phyloP scores from a whole-genome alignment of 129 eudicot species.

The Silybum marianum region DNA sequence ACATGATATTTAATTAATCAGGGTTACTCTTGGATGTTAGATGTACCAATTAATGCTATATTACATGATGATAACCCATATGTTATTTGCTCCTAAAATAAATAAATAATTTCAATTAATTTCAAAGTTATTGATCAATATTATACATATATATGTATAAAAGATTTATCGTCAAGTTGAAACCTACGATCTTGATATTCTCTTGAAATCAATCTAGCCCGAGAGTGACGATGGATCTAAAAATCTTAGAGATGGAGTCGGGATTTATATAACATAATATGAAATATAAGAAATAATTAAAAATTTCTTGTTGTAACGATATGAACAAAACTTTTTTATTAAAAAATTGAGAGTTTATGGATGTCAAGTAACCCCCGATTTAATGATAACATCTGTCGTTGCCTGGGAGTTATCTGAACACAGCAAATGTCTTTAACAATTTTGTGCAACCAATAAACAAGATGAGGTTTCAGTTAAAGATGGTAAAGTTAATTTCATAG shows the following conservation, averaged over 20 bases:
- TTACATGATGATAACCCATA: not conserved
- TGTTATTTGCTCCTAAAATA: not conserved
- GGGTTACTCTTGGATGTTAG: not conserved
- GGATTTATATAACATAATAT: too few relatives aligned
- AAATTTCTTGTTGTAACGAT: too few relatives aligned
- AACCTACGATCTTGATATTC: not conserved
- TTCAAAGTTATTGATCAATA: not conserved
- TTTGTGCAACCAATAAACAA: not conserved
- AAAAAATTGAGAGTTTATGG: too few relatives aligned
- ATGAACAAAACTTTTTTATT: too few relatives aligned
- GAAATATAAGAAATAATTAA: too few relatives aligned
- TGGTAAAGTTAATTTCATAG: not conserved
- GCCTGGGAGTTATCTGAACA: too few relatives aligned
- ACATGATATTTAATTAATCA: not conserved
- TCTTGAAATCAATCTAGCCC: not conserved
- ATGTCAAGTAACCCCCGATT: too few relatives aligned
- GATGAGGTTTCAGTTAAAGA: not conserved
- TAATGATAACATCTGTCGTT: too few relatives aligned
- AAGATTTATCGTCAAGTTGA: not conserved
- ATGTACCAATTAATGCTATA: not conserved
- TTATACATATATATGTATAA: not conserved
- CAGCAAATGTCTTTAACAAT: not conserved
- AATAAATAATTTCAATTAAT: not conserved
- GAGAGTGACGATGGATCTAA: too few relatives aligned
- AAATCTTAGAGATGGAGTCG: too few relatives aligned